Conservation (phyloP, 2,329 filamentous ascomycete species). For the Claviceps sp. region DNA sequence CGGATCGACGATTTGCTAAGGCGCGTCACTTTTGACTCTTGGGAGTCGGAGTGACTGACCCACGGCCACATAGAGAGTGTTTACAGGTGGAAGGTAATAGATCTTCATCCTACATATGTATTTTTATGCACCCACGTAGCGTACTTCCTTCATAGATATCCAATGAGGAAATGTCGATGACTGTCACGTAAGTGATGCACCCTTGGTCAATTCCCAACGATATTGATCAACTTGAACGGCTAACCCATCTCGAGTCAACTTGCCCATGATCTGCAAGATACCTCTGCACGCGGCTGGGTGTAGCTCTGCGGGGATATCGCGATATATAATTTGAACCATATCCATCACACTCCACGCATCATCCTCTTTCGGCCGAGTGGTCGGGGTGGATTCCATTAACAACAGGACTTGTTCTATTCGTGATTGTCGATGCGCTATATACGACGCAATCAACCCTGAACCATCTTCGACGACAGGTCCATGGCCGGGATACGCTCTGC, state of each 20-base stretch:
- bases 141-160: too few relatives aligned
- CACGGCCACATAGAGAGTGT: too few relatives aligned
- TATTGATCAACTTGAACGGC: constrained; percentile 31
- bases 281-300: constrained; percentile 65
- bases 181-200: constrained; percentile 12
- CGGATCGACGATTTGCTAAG: too few relatives aligned
- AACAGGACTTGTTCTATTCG: constrained; percentile 67
- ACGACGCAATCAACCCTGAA: constrained; percentile 59
- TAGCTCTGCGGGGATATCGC: constrained; percentile 60
- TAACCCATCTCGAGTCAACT: constrained; percentile 62
- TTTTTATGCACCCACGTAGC: too few relatives aligned
- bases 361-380: constrained; percentile 12
- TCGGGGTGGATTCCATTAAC: constrained; percentile 36
- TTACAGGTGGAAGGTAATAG: too few relatives aligned
- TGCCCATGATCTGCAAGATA: constrained; percentile 64
- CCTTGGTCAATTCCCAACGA: constrained; percentile 14
- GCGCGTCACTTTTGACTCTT: too few relatives aligned
- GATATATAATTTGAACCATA: constrained; percentile 80
- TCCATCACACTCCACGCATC: constrained; percentile 58
- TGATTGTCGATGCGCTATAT: constrained; percentile 67
- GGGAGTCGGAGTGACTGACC: too few relatives aligned
- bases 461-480: constrained; percentile 67
- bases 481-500: constrained; percentile 76
- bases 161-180: not conserved
- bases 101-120: too few relatives aligned